A percentile compares a stretch with the other conserved stretches of the same genome.
phyloP scores from a whole-genome alignment of 139 green algal species.

The Chlamydomonas urium region DNA sequence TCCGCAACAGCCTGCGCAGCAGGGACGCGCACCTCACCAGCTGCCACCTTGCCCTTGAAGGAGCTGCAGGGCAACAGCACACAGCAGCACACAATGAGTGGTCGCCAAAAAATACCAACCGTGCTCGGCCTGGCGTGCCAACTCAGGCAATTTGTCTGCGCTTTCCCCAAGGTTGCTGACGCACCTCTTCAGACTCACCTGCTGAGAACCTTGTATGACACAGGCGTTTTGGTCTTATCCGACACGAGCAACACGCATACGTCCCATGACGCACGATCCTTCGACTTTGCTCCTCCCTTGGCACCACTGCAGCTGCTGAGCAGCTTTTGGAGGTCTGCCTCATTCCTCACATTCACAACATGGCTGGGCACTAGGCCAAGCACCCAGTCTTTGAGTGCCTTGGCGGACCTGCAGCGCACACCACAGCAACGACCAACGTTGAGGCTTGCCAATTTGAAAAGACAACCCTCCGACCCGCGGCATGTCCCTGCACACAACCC shows the following conservation, averaged over 20 bases:
- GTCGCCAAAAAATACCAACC: no score
- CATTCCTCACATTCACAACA: conserved; percentile 23
- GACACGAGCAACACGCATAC: conserved; percentile 70
- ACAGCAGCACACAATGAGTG: no score
- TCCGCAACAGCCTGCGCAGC: conserved; percentile 1
- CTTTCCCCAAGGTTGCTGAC: no score
- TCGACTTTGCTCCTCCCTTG: conserved; percentile 12
- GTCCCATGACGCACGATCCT: conserved; percentile 44
- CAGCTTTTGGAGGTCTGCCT: conserved; percentile 23
- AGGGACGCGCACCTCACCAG: conserved; percentile 30
- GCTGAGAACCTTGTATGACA: conserved; percentile 53
- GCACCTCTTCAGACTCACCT: conserved; percentile 6
- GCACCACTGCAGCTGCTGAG: conserved; percentile 18
- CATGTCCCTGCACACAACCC: no score
- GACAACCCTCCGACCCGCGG: no score
- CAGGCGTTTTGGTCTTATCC: conserved; percentile 53
- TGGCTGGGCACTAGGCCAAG: conserved; percentile 58
- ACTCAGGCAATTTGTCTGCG: no score
- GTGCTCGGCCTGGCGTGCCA: no score
- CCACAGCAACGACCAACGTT: background rate
- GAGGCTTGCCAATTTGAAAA: no score
- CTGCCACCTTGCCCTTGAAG: conserved; percentile 46
- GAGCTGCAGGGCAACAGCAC: conserved; percentile 5
- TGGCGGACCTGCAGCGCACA: background rate
- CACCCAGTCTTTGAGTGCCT: conserved; percentile 59